Evolutionary conservation across 1,139 yeast genomes (phyloP).

Genomic region (Eremothecium gossypii): DNA sequence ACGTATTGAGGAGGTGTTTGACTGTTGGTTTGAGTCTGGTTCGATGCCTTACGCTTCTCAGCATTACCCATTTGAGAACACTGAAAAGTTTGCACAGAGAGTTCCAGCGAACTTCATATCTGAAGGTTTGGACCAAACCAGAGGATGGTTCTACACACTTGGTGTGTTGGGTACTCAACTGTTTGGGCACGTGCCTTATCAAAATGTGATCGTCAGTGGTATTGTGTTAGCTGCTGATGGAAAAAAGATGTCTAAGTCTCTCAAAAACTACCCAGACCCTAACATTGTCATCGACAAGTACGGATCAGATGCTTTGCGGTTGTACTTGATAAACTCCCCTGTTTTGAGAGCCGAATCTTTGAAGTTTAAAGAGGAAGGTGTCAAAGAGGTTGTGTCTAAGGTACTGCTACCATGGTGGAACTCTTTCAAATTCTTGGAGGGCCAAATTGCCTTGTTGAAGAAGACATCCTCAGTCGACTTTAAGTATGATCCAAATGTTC

Average conservation of each 20-base stretch:
- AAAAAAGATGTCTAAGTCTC: slow-evolving; percentile 97
- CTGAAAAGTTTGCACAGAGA: slow-evolving; percentile 55
- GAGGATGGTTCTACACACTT: slow-evolving; percentile 99
- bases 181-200: slow-evolving; percentile 85
- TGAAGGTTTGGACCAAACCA: slow-evolving; percentile 98
- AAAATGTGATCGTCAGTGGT: slow-evolving; percentile 94
- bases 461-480: slow-evolving; percentile 67
- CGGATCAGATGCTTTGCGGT: slow-evolving; percentile 97
- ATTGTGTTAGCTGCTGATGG: slow-evolving; percentile 97
- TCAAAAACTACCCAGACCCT: slow-evolving; percentile 98
- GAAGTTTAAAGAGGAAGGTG: slow-evolving; percentile 97
- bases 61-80: slow-evolving; percentile 91
- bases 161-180: slow-evolving; percentile 93
- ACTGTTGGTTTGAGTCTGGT: slow-evolving; percentile 99
- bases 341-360: slow-evolving; percentile 93
- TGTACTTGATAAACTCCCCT: slow-evolving; percentile 93
- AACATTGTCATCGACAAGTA: slow-evolving; percentile 66
- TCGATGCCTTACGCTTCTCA: slow-evolving; percentile 97
- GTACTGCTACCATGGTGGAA: slow-evolving; percentile 98
- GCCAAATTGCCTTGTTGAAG: slow-evolving; percentile 77
- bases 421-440: slow-evolving; percentile 91
- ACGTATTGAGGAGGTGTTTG: slow-evolving; percentile 96
- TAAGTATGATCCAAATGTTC: slow-evolving; percentile 54
- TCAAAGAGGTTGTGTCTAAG: slow-evolving; percentile 91
- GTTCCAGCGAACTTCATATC: slow-evolving; percentile 97